phyloP scores from a whole-genome alignment of 2,329 filamentous ascomycete genomes.

The Fusarium zealandicum region DNA sequence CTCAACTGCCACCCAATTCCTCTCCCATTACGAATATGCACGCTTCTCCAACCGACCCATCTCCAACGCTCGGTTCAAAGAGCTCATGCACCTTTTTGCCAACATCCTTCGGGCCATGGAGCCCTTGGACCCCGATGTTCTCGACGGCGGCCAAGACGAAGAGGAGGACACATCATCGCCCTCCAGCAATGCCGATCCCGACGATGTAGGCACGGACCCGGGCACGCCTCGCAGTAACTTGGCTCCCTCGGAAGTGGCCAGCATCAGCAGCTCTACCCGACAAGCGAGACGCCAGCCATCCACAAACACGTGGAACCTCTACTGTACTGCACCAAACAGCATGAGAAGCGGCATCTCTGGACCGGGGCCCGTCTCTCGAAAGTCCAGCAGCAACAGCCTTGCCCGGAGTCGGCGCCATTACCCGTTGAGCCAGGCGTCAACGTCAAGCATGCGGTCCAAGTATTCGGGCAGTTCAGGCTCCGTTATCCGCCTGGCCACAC shows the following conservation, averaged over 20 bases:
- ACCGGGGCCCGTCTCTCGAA: constrained; percentile 44
- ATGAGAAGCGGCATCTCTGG: constrained; percentile 53
- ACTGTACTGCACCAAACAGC: constrained; percentile 62
- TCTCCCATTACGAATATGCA: constrained; percentile 80
- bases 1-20: constrained; percentile 65
- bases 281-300: constrained; percentile 51
- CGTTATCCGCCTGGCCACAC: constrained; percentile 58
- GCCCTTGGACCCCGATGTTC: constrained; percentile 61
- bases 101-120: constrained; percentile 80
- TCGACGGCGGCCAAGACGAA: constrained; percentile 49
- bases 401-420: constrained; percentile 54
- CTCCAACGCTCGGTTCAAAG: constrained; percentile 73
- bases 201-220: constrained; percentile 51
- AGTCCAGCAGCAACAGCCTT: constrained; percentile 50
- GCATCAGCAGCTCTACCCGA: constrained; percentile 45
- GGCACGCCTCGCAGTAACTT: constrained; percentile 49
- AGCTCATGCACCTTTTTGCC: constrained; percentile 85
- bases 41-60: constrained; percentile 79
- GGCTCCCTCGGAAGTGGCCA: constrained; percentile 41
- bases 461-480: constrained; percentile 50
- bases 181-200: constrained; percentile 56
- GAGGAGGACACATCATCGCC: constrained; percentile 37
- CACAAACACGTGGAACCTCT: constrained; percentile 53
- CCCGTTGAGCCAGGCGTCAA: constrained; percentile 48
- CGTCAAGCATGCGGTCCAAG: constrained; percentile 50